These are phyloP conservation scores for Triticum timopheevii DNA, from an alignment of 176 grass and related monocot genomes.

Conservation along the genomic window DNA sequence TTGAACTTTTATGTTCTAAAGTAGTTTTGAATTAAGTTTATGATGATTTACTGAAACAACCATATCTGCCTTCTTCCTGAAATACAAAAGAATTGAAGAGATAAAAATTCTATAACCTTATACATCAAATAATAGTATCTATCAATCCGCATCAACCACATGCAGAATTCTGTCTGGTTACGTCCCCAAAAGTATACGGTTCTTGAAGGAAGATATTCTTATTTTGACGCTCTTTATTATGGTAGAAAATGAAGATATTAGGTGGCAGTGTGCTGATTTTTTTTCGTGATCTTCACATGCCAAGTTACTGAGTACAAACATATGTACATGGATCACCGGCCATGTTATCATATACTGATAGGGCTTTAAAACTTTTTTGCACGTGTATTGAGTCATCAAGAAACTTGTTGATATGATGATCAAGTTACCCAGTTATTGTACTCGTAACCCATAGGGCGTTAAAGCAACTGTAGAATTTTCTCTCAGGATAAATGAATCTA, in stretches of 20 bases:
- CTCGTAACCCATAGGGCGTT: no score
- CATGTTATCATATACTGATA: no score
- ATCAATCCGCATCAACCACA: neutral
- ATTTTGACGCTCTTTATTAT: neutral
- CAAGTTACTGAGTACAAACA: no score
- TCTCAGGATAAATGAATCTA: no score
- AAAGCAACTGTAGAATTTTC: no score
- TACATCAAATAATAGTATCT: neutral
- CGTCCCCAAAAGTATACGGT: neutral
- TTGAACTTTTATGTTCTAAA: neutral
- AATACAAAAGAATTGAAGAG: neutral
- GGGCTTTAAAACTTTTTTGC: no score
- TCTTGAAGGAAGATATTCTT: neutral
- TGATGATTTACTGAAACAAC: slow-evolving; percentile 15
- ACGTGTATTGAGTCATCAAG: no score
- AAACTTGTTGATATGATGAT: no score
- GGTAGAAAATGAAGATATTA: neutral
- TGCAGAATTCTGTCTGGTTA: neutral
- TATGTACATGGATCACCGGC: no score
- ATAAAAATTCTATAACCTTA: neutral
- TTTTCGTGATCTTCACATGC: no score
- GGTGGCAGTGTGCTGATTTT: no score
- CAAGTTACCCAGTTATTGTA: no score
- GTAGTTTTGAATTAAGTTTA: neutral
- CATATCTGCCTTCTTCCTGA: neutral